phyloP scores from a whole-genome alignment of 2,329 filamentous ascomycete species.

The Penicillium brevicompactum region DNA sequence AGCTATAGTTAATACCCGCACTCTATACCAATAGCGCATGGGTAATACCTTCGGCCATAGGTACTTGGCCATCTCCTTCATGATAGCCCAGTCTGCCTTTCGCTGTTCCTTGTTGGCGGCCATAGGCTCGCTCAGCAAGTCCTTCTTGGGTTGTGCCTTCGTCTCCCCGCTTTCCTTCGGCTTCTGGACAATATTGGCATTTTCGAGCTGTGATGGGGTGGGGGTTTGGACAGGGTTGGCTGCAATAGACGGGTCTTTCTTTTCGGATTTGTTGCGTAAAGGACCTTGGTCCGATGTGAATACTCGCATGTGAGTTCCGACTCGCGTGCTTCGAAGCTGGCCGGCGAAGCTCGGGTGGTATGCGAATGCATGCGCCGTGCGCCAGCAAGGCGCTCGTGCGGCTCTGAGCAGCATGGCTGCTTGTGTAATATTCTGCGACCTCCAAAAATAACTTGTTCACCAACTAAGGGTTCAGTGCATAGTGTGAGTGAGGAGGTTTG shows the following conservation, averaged over 20 bases:
- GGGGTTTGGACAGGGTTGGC: conserved; percentile 9
- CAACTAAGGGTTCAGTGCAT: conserved; percentile 26
- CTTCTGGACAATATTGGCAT: conserved; percentile 22
- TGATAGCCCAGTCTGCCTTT: conserved; percentile 97
- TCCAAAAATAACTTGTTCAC: not conserved
- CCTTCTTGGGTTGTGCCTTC: conserved; percentile 50
- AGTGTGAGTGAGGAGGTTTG: conserved; percentile 11
- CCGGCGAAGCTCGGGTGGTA: conserved; percentile 25
- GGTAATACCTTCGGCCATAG: conserved; percentile 78
- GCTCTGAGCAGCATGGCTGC: conserved; percentile 42
- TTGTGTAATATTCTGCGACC: not conserved
- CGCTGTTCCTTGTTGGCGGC: conserved; percentile 80
- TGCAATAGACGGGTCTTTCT: conserved; percentile 16
- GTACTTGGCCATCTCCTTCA: conserved; percentile 96
- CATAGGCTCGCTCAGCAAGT: conserved; percentile 66
- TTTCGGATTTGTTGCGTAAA: conserved; percentile 27
- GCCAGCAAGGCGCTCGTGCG: conserved; percentile 37
- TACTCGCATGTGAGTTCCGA: conserved; percentile 29
- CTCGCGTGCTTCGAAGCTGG: conserved; percentile 26
- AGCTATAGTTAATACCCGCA: conserved; percentile 16
- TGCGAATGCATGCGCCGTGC: conserved; percentile 29
- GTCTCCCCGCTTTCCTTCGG: conserved; percentile 25
- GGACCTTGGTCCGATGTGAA: conserved; percentile 29
- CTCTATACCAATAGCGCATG: conserved; percentile 14
- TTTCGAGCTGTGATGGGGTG: conserved; percentile 21